phyloP scores from a whole-genome alignment of 192 early-diverging fungal species.

The Helicostylum pulchrum region DNA sequence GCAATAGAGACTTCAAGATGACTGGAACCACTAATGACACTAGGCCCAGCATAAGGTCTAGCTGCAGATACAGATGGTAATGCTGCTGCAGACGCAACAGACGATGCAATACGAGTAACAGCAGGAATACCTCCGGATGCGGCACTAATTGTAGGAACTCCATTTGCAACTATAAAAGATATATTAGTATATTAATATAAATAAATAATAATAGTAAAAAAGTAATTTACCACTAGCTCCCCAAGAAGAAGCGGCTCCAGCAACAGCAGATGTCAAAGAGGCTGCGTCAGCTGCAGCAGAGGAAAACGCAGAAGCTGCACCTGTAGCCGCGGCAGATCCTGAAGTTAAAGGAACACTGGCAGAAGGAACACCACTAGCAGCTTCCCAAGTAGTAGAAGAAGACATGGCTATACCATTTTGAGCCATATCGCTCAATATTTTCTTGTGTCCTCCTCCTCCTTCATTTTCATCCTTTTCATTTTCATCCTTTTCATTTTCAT shows the following conservation, averaged over 20 bases:
- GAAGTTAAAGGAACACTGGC: neutral
- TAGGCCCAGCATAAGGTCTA: constrained; percentile 17
- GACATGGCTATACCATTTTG: neutral
- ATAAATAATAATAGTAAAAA: neutral
- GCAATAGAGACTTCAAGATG: constrained; percentile 2
- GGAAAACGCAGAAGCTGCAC: constrained; percentile 1
- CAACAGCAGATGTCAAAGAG: neutral
- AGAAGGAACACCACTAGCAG: neutral
- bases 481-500: neutral
- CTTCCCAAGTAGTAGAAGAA: neutral
- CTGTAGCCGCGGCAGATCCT: neutral
- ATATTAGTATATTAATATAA: neutral
- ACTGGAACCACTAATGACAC: constrained; percentile 5
- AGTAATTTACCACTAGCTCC: constrained; percentile 6
- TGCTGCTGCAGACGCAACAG: neutral
- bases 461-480: neutral
- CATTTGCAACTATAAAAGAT: neutral
- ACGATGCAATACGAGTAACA: neutral
- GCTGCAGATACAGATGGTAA: neutral
- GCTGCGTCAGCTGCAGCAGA: neutral
- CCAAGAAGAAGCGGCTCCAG: constrained; percentile 4
- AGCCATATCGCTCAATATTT: neutral
- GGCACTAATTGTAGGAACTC: neutral
- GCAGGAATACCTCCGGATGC: neutral
- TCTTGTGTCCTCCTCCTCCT: neutral